phyloP scores from a whole-genome alignment of 148 eudicot species.

The Drosera capensis region DNA sequence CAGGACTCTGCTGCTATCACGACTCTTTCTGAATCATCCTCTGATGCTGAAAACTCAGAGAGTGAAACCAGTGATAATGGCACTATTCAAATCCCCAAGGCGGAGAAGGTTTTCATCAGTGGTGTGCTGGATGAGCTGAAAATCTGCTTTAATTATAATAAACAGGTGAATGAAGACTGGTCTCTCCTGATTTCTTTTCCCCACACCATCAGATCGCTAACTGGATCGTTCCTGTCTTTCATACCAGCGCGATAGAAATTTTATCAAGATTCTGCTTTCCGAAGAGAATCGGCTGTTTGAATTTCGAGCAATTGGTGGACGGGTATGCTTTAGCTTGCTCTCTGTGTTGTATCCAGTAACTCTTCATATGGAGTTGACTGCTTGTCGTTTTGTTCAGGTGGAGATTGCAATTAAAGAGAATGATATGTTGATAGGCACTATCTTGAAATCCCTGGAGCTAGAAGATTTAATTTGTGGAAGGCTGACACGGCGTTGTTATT shows the following conservation, averaged over 20 bases:
- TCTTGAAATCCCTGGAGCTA: constrained; percentile 77
- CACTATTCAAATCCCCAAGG: constrained; percentile 19
- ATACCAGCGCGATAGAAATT: constrained; percentile 36
- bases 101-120: constrained; percentile 59
- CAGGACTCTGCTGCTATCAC: constrained; percentile 74
- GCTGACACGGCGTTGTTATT: constrained; percentile 32
- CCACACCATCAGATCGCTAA: too few species aligned
- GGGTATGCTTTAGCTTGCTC: constrained; percentile 30
- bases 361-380: constrained; percentile 7
- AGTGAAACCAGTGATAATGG: constrained; percentile 21
- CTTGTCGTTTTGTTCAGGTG: constrained; percentile 35
- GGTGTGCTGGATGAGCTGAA: constrained; percentile 86
- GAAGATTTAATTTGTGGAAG: constrained; percentile 69
- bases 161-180: constrained; percentile 27
- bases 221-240: constrained; percentile 3
- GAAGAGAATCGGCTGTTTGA: constrained; percentile 77
- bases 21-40: constrained; percentile 62
- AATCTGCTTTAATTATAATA: constrained; percentile 52
- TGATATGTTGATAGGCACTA: constrained; percentile 84
- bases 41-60: constrained; percentile 68
- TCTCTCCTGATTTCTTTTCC: not conserved
- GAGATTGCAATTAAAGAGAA: constrained; percentile 60
- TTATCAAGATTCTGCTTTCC: constrained; percentile 61
- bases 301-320: constrained; percentile 94
- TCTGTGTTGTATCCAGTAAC: constrained; percentile 1